These are phyloP conservation scores for Zizania latifolia DNA, from an alignment of 176 grass and related monocot species.

Conservation along the genomic window DNA sequence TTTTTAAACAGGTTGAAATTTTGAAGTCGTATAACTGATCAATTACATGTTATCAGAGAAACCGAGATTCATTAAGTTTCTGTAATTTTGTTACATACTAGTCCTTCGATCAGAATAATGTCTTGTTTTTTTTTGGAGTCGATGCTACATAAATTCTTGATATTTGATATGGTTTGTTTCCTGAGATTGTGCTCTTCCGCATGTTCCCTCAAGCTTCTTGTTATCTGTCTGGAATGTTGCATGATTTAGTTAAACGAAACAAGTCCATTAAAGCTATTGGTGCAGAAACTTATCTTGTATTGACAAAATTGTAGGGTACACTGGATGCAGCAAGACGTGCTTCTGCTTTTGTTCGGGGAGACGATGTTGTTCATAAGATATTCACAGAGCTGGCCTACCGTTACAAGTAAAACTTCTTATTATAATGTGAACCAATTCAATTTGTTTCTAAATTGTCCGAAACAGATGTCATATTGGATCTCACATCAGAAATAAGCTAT, in stretches of 20 bases:
- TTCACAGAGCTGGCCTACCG: slow-evolving; percentile 91
- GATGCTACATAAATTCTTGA: background rate
- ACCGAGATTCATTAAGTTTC: background rate
- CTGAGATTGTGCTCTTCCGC: background rate
- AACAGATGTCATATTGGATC: background rate
- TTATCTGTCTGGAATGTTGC: background rate
- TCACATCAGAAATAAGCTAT: background rate
- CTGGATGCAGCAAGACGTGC: slow-evolving; percentile 58
- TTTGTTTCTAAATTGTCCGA: background rate
- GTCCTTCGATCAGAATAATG: background rate
- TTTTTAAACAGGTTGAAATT: background rate
- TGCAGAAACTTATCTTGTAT: background rate
- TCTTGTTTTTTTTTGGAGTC: background rate
- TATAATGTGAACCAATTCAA: background rate
- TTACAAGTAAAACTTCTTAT: slow-evolving; percentile 55
- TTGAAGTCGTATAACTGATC: background rate
- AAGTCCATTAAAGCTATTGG: background rate
- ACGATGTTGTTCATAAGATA: slow-evolving; percentile 90
- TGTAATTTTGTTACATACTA: background rate
- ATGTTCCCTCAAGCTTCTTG: background rate
- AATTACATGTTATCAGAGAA: background rate
- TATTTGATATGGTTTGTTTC: background rate
- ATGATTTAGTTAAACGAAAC: background rate
- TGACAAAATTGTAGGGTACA: slow-evolving; percentile 51
- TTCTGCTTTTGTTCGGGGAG: slow-evolving; percentile 79